Conservation (phyloP, 495 filamentous ascomycete genomes). For the Geopyxis carbonaria region DNA sequence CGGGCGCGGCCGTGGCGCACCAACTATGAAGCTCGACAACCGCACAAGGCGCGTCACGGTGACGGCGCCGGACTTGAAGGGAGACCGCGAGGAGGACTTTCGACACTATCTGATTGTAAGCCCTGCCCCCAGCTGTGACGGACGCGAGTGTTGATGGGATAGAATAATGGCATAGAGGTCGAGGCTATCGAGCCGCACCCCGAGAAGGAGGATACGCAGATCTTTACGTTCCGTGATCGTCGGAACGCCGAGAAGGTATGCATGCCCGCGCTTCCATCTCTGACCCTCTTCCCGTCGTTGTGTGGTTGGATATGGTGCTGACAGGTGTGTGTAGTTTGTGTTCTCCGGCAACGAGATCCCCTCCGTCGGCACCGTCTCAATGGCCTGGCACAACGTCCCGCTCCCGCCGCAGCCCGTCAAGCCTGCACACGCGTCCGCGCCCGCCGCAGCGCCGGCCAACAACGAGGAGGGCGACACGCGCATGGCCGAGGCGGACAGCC, state of each 20-base stretch:
- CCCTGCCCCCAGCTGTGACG: conserved; percentile 11
- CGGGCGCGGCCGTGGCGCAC: conserved; percentile 28
- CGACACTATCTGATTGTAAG: conserved; percentile 74
- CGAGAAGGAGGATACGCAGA: conserved; percentile 35
- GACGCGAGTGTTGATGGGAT: neutral
- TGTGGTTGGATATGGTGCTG: neutral
- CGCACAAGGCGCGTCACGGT: conserved; percentile 62
- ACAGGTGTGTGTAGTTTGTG: conserved; percentile 34
- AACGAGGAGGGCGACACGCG: conserved; percentile 7
- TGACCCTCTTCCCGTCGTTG: conserved; percentile 2
- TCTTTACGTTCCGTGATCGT: conserved; percentile 76
- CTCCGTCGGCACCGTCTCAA: conserved; percentile 56
- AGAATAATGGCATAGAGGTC: conserved; percentile 60
- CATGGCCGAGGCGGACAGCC: conserved; percentile 9
- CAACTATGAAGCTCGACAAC: conserved; percentile 71
- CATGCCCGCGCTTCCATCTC: neutral
- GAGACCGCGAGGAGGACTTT: conserved; percentile 63
- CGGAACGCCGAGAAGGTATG: conserved; percentile 60
- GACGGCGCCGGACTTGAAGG: conserved; percentile 48
- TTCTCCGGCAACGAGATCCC: conserved; percentile 46
- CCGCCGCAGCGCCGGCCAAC: conserved; percentile 6
- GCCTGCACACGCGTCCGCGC: neutral
- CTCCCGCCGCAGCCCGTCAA: conserved; percentile 32
- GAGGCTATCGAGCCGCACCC: conserved; percentile 54
- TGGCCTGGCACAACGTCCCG: conserved; percentile 47